Conservation (phyloP, 208 protist genomes). For the Eutreptiella sp. region DNA sequence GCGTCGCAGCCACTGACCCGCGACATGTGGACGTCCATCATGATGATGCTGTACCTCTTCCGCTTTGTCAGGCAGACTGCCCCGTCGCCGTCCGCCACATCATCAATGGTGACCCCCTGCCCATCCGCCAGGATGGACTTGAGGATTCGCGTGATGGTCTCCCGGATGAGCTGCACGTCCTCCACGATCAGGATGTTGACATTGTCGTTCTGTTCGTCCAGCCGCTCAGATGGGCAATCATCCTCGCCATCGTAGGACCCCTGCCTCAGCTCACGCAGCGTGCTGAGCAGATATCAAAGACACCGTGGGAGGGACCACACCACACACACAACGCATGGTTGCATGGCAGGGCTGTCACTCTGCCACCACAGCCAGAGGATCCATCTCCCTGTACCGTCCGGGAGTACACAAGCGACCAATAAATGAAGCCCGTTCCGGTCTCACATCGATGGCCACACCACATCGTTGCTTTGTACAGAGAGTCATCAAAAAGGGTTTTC, state of each 20-base stretch:
- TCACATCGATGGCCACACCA: too few species aligned
- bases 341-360: too few species aligned
- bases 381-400: too few species aligned
- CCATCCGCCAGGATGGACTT: slow-evolving; percentile 11
- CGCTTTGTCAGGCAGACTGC: slow-evolving; percentile 2
- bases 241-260: neutral
- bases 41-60: slow-evolving; percentile 6
- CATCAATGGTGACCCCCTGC: neutral
- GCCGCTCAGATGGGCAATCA: neutral
- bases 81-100: slow-evolving; percentile 6
- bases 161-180: slow-evolving; percentile 14
- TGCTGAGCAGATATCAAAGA: too few species aligned
- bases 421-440: too few species aligned
- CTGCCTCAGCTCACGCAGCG: neutral
- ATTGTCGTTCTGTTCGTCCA: neutral
- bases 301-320: too few species aligned
- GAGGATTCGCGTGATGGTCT: slow-evolving; percentile 12
- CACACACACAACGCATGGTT: too few species aligned
- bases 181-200: slow-evolving; percentile 24
- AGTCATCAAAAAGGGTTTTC: too few species aligned
- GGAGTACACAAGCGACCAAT: too few species aligned
- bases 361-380: too few species aligned
- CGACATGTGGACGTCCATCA: slow-evolving; percentile 26
- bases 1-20: neutral
- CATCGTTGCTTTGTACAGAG: too few species aligned